Base-by-base conservation (phyloP, 2,329 filamentous ascomycete genomes). In the Aspergillus felis region DNA sequence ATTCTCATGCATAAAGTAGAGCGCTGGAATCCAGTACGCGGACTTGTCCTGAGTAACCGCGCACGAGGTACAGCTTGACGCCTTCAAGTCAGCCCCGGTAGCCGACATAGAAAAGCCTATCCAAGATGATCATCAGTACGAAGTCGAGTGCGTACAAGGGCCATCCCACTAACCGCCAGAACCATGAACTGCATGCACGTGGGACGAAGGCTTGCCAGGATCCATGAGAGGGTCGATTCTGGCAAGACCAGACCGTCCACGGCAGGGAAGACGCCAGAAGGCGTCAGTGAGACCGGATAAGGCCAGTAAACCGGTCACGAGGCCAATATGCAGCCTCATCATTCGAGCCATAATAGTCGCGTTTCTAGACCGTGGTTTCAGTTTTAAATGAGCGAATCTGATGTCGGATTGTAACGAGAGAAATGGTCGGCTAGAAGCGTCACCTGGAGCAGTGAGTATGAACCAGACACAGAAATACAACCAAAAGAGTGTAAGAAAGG, bases 211-310 rank as follows among this genome's bases (percentile, higher is more conserved):
- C 22, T 68, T 65, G 51, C 85, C 87, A 2, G 82, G 82, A 57
- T 84, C 81, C 56, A 94, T 81, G 56, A 96, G 80, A 20, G 91
- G 91, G 70, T 96, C 91, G 44, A 96, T 79, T 57, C 90, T 84
- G 51, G 85, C 88, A 57, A 90, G 72, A 61, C 86, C 90, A 63
- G 86, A 80, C 50, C 83, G 82, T 56, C 86, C 87, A 64, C 84
- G 88, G 75, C 91, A 96, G 67, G 91, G 88, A 83, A 96, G 89
- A 71, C 92, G 90, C 90, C 90, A 96, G 76, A 96, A 96, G 58
- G 89, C 92, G 65, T 82, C 70, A 50, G 79, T 81, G 47, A 67
- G 61, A 29, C 62, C 60, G 3, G 69, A 64, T 20, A 73, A 70
- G 57, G 76, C 56, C 35, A 67, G 60, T 44, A 72, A 47, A 49